phyloP scores from a whole-genome alignment of 2,329 filamentous ascomycete genomes.

The Aspergillus viridinutans region DNA sequence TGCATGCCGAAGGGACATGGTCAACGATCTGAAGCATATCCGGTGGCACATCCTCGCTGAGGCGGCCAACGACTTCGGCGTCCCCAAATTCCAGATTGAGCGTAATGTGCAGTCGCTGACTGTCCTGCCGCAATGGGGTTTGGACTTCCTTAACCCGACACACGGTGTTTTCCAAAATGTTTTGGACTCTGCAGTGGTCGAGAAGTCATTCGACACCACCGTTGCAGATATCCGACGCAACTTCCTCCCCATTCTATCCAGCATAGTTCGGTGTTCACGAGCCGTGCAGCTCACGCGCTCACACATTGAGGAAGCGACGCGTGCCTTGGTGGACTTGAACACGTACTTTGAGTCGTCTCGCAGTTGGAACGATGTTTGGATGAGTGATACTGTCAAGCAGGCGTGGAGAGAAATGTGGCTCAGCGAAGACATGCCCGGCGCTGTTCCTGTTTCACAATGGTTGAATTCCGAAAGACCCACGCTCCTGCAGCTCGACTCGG shows the following conservation, averaged over 20 bases:
- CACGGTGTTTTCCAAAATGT: conserved; percentile 53
- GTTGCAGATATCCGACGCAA: conserved; percentile 45
- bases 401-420: conserved; percentile 48
- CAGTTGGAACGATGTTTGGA: conserved; percentile 49
- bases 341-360: conserved; percentile 48
- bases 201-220: conserved; percentile 42
- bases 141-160: conserved; percentile 50
- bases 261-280: conserved; percentile 49
- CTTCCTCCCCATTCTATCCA: conserved; percentile 51
- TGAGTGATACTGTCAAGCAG: conserved; percentile 41
- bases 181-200: conserved; percentile 49
- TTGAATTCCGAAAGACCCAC: conserved; percentile 39
- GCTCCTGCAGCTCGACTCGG: conserved; percentile 32
- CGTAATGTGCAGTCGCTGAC: conserved; percentile 53
- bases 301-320: conserved; percentile 44
- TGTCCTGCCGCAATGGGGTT: conserved; percentile 52
- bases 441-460: conserved; percentile 34
- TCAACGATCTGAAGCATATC: conserved; percentile 51
- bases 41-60: conserved; percentile 54
- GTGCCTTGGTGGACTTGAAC: conserved; percentile 48
- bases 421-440: conserved; percentile 40
- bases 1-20: conserved; percentile 52
- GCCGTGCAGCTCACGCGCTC: conserved; percentile 40
- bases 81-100: conserved; percentile 55
- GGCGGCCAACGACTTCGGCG: conserved; percentile 53